Base-by-base conservation (phyloP, 2,329 filamentous ascomycete species). In the Pseudocercospora cruenta region DNA sequence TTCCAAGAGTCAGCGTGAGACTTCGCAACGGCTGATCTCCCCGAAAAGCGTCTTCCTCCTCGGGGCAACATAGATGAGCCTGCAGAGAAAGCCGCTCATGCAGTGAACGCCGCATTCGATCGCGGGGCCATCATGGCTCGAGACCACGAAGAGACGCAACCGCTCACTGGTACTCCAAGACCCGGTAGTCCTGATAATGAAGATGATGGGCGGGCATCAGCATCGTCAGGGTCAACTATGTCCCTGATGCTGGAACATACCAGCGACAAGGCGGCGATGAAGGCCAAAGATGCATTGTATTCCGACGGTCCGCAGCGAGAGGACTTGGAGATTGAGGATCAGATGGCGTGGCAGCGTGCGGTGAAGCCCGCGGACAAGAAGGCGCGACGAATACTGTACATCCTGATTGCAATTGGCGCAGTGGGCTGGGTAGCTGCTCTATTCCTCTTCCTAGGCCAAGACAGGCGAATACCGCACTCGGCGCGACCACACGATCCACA, bases 211-310 rank as follows among this genome's bases (percentile, higher is more conserved):
- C 5, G 75, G 76, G 61, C 69, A 58, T 92, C 91, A 3, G 78
- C 87, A 54, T 92, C 90, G n/a, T 90, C 90, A 47, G 89, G 88
- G n/a, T 95, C 92, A 36, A 94, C 92, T 10, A 93, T 90, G 3
- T 94, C 92, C 72, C 84, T 95, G 14, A 87, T 95, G 62, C 91
- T 95, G 76, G 91, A 95, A 71, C 88, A 90, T 69, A 85, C 94
- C 70, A 85, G 87, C 73, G 89, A 91, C 75, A 78, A 74, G 69
- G 77, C 71, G 71, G 78, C 68, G 75, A 79, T 64, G 74, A 81
- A 63, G 78, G 83, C 75, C 79, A 85, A 67, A 81, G 85, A 69
- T 80, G 84, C 67, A 74, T 76, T 68, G 12, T 77, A 84, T 71
- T 63, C 70, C 64, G 67, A 73, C 55, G 67, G 78, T 70, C 72